A percentile compares a stretch with the other conserved stretches of the same genome.
phyloP scores from a whole-genome alignment of 495 filamentous ascomycete genomes.

The Penicillium simplicissimum region DNA sequence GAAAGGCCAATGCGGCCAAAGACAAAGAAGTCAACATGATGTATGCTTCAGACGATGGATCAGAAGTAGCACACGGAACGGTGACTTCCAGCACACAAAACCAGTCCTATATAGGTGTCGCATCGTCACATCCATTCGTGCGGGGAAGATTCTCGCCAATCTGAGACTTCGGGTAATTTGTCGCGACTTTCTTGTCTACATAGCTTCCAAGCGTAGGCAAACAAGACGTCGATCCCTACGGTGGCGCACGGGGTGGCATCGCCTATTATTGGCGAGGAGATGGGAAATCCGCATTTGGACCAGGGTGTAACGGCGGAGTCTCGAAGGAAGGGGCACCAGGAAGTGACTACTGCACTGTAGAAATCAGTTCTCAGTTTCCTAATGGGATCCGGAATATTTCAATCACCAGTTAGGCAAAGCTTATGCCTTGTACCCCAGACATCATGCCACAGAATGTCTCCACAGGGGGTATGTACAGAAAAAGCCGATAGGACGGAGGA shows the following conservation, averaged over 20 bases:
- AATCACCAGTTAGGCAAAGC: neutral
- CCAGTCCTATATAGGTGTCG: neutral
- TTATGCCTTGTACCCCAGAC: neutral
- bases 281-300: neutral
- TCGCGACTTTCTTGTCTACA: neutral
- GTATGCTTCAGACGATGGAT: neutral
- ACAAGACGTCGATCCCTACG: constrained; percentile 15
- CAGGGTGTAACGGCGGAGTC: neutral
- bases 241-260: constrained; percentile 10
- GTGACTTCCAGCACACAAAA: neutral
- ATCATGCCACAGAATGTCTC: neutral
- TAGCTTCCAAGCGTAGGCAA: neutral
- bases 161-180: constrained; percentile 9
- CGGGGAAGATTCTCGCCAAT: constrained; percentile 18
- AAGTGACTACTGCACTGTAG: neutral
- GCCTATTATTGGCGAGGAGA: neutral
- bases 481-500: neutral
- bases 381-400: neutral
- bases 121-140: neutral
- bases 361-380: neutral
- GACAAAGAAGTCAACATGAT: constrained; percentile 16
- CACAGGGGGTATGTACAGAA: neutral
- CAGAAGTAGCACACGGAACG: neutral
- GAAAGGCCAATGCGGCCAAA: constrained; percentile 19
- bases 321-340: neutral